Evolutionary conservation across 495 filamentous ascomycete species (phyloP).

Genomic region (Neurospora tetraspora): DNA sequence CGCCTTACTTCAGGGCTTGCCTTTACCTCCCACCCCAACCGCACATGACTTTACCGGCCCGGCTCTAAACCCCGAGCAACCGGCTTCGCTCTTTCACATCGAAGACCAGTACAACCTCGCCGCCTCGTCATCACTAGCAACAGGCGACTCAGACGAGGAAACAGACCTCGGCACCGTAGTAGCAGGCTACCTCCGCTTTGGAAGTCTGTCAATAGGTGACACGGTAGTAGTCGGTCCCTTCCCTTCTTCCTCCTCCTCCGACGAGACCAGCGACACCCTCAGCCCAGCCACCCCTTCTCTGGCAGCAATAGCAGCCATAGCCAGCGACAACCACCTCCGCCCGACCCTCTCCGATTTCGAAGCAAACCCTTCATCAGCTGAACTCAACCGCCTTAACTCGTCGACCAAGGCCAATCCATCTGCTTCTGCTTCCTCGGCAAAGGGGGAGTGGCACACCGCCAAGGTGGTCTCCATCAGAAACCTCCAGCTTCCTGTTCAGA

Average conservation of each 20-base stretch:
- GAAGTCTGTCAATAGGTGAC: slow-evolving; percentile 68
- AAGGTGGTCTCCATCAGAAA: slow-evolving; percentile 78
- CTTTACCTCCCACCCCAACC: slow-evolving; percentile 51
- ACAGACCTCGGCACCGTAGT: slow-evolving; percentile 50
- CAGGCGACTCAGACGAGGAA: slow-evolving; percentile 24
- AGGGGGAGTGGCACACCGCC: slow-evolving; percentile 64
- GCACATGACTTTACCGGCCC: slow-evolving; percentile 32
- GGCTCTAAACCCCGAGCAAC: slow-evolving; percentile 39
- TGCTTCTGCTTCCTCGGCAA: slow-evolving; percentile 35
- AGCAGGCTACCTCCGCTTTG: slow-evolving; percentile 73
- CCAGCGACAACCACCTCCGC: slow-evolving; percentile 19
- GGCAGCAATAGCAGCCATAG: background rate
- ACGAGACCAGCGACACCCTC: slow-evolving; percentile 24
- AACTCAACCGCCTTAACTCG: slow-evolving; percentile 28
- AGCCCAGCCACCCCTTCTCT: slow-evolving; percentile 16
- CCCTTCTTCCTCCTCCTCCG: slow-evolving; percentile 22
- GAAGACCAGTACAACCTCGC: slow-evolving; percentile 61
- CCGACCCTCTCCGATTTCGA: slow-evolving; percentile 25
- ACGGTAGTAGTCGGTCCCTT: slow-evolving; percentile 74
- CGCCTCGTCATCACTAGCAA: slow-evolving; percentile 32
- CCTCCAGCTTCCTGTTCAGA: slow-evolving; percentile 72
- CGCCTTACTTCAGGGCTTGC: slow-evolving; percentile 67
- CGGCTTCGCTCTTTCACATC: slow-evolving; percentile 64
- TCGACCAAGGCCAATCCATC: slow-evolving; percentile 18
- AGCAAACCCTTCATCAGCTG: slow-evolving; percentile 29